Percentiles rank a stretch among this genome's conserved stretches.
These are phyloP conservation scores for Pythium brachiatum DNA, from an alignment of 352 stramenopile species.

Conservation along the genomic window DNA sequence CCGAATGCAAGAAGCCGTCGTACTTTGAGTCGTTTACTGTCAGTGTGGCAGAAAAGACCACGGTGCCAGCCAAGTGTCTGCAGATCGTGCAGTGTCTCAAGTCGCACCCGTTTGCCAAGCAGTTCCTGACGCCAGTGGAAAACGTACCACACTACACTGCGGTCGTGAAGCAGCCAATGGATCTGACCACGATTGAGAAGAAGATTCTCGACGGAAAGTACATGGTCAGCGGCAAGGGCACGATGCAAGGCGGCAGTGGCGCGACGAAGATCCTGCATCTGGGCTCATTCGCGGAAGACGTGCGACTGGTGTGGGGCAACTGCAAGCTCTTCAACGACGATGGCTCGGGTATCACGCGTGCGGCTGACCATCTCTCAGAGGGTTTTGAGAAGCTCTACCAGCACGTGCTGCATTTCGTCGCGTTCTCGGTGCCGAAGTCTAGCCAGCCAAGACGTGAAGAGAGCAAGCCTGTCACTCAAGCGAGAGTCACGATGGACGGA, in stretches of 20 bases:
- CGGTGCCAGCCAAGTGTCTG: conserved; percentile 57
- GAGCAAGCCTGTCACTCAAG: neutral
- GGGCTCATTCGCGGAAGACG: conserved; percentile 61
- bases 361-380: conserved; percentile 57
- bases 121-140: conserved; percentile 71
- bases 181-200: conserved; percentile 67
- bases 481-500: neutral
- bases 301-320: conserved; percentile 82
- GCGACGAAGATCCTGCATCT: conserved; percentile 41
- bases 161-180: conserved; percentile 83
- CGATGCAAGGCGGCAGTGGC: conserved; percentile 18
- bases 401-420: conserved; percentile 37
- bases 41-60: conserved; percentile 47
- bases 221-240: conserved; percentile 35
- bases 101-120: conserved; percentile 75
- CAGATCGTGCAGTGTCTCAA: conserved; percentile 71
- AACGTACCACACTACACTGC: conserved; percentile 69
- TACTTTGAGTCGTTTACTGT: conserved; percentile 53
- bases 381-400: conserved; percentile 67
- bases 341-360: conserved; percentile 71
- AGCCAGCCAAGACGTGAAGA: conserved; percentile 3
- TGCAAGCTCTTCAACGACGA: conserved; percentile 87
- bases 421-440: neutral
- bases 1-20: conserved; percentile 70
- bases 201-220: conserved; percentile 67